Base-by-base conservation (phyloP, 306 rosid genomes). In the Boehmeria nivea region DNA sequence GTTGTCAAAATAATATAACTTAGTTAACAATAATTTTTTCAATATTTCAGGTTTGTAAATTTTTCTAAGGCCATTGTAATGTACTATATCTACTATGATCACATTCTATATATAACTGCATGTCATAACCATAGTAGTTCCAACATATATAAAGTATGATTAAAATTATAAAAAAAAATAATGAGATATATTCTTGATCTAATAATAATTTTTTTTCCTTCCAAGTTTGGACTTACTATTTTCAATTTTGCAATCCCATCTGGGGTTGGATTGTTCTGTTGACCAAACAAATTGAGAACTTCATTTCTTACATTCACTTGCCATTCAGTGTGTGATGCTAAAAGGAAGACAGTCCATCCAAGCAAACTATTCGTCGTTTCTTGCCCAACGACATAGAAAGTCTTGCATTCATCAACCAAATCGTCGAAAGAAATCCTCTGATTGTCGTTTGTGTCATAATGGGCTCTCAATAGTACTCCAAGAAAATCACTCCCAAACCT, bases 281-380 rank as follows among this genome's bases (percentile, higher is more conserved):
- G 40, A 6, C 70, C 70, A 50, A 63, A 70, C 34, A 44, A 19
- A 18, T 63, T 15, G 26, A 64, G 18, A 18, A 57, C 61, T 38
- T 72, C 72, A 26, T 53, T 64, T 60, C 77, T 59, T 52, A 67
- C 72, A 25, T 59, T 31, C 27, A 51, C 72, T 65, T 72, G 77
- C 77, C 77, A 72, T 15, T 72, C 72, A 3, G 67, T 19, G 26
- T 72, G 63, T 18, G 44, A 26, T 22, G 72, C 68, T 51, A 65
- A 59, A 17, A 72, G 72, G 25, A 65, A 48, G 1, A 70, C 60
- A 12, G 67, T 37, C 71, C 76, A 71, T 11, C 56, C 57, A 14
- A 71, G 69, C 38, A 56, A 12, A 22, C 21, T 22, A 16, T 48
- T 63, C n/a, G 61, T 24, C 23, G 61, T 72, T 57, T 63, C 76